Evolutionary conservation across 495 filamentous ascomycete species (phyloP).

Genomic region (Aspergillus coremiiformis): DNA sequence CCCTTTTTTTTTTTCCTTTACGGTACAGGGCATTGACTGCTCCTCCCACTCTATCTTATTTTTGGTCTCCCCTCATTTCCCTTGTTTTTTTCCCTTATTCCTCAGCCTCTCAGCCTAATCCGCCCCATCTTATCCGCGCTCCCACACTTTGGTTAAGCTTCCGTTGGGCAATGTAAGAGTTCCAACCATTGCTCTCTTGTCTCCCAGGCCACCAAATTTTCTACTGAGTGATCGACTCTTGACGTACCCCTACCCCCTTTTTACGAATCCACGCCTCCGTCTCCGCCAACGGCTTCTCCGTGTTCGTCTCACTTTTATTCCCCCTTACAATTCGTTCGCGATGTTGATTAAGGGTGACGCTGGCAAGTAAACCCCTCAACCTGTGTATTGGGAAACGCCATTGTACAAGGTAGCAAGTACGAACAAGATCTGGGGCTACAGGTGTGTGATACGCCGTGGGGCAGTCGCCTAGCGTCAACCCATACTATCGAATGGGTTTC

Average conservation of each 20-base stretch:
- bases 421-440: neutral
- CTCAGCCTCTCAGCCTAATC: neutral
- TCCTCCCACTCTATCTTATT: neutral
- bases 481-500: slow-evolving; percentile 13
- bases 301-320: slow-evolving; percentile 4
- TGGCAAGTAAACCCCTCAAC: neutral
- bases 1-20: neutral
- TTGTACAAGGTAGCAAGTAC: neutral
- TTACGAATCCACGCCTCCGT: slow-evolving; percentile 13
- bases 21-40: neutral
- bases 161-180: slow-evolving; percentile 5
- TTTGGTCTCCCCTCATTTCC: neutral
- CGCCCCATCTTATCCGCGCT: neutral
- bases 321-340: slow-evolving; percentile 6
- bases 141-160: neutral
- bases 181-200: neutral
- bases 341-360: slow-evolving; percentile 13
- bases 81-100: neutral
- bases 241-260: slow-evolving; percentile 19
- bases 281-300: slow-evolving; percentile 8
- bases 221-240: slow-evolving; percentile 9
- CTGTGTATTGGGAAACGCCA: neutral
- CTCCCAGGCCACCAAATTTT: neutral
- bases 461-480: slow-evolving; percentile 1
- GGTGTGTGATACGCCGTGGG: neutral